Percentiles rank a stretch among this genome's conserved stretches.
These are phyloP conservation scores for Penicillium oxalicum DNA, from an alignment of 2,329 filamentous ascomycete species.

Conservation along the genomic window DNA sequence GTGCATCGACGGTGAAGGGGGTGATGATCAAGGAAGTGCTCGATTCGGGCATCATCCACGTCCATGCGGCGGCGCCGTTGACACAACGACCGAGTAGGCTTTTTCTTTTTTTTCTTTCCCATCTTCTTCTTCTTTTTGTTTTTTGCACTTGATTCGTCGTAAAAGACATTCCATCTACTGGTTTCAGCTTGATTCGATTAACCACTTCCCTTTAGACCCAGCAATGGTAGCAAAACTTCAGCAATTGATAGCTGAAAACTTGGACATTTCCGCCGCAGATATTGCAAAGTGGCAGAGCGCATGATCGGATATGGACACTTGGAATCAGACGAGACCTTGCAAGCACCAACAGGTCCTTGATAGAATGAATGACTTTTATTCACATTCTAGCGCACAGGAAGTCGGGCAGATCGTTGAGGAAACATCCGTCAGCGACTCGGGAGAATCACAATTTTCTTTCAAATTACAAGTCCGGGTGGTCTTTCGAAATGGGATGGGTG, in stretches of 20 bases:
- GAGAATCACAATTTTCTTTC: no score
- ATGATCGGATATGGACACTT: slow-evolving; percentile 6
- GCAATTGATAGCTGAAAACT: slow-evolving; percentile 24
- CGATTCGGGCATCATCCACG: slow-evolving; percentile 27
- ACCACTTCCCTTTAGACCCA: slow-evolving; percentile 15
- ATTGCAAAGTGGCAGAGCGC: slow-evolving; percentile 27
- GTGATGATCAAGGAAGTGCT: slow-evolving; percentile 26
- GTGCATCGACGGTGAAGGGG: slow-evolving; percentile 23
- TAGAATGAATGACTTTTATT: no score
- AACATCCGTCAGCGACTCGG: no score
- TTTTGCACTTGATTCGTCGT: neutral
- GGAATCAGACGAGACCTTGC: slow-evolving; percentile 5
- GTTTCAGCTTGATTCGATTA: neutral
- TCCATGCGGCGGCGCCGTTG: slow-evolving; percentile 21
- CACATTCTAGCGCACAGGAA: no score
- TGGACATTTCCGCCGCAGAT: slow-evolving; percentile 27
- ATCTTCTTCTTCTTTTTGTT: neutral
- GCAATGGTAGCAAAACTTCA: slow-evolving; percentile 22
- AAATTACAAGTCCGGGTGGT: no score
- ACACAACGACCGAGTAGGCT: slow-evolving; percentile 28
- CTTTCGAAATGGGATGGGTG: no score
- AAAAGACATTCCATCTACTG: no score
- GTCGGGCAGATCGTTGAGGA: no score
- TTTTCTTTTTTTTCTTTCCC: neutral
- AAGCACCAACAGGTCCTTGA: slow-evolving; percentile 1